Conservation (phyloP, 768 basidiomycete species). For the Inosperma sp. region DNA sequence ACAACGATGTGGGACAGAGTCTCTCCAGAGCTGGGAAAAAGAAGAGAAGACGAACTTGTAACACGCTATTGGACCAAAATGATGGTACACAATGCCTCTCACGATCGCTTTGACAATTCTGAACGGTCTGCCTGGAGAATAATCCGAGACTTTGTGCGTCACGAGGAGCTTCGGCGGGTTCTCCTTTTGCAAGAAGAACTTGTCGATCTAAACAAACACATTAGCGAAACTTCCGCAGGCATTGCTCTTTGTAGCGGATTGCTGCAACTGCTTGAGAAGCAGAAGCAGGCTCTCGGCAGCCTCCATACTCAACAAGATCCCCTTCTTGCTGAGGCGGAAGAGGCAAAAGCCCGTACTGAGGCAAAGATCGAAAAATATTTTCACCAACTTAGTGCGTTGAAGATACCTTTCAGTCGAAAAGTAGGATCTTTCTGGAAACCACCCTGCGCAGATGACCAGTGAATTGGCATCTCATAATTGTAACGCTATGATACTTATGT, state of each 20-base stretch:
- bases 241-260: slow-evolving; percentile 1
- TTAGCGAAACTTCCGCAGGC: slow-evolving; percentile 15
- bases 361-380: slow-evolving; percentile 1
- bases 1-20: slow-evolving; percentile 18
- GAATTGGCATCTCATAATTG: too few species aligned
- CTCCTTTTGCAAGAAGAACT: slow-evolving; percentile 21
- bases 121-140: slow-evolving; percentile 16
- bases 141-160: slow-evolving; percentile 11
- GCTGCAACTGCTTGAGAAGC: neutral
- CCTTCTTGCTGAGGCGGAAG: neutral
- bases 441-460: neutral
- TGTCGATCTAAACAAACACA: slow-evolving; percentile 6
- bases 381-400: neutral
- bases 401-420: slow-evolving; percentile 1
- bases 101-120: slow-evolving; percentile 15
- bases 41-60: slow-evolving; percentile 25
- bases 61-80: slow-evolving; percentile 15
- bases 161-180: neutral
- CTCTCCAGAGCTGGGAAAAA: neutral
- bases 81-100: slow-evolving; percentile 5
- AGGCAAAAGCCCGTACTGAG: neutral
- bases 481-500: too few species aligned
- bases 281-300: neutral
- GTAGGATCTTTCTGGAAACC: neutral
- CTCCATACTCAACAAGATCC: neutral